Percentiles rank a stretch among this genome's conserved stretches.
Conservation (phyloP, 2,329 filamentous ascomycete genomes). For the Beauveria medogensis region DNA sequence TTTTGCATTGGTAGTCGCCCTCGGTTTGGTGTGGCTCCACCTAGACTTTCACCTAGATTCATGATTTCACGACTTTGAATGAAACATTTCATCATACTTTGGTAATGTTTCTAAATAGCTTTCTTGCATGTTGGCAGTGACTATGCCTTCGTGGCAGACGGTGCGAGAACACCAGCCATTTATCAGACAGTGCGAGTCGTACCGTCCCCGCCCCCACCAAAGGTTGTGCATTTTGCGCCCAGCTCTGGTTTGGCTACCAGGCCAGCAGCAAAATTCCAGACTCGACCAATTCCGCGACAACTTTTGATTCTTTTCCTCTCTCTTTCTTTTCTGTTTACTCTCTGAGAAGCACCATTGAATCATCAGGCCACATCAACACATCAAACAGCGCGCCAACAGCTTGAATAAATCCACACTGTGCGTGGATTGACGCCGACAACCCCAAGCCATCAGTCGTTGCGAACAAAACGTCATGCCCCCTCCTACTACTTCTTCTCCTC, state of each 20-base stretch:
- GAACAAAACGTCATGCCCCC: background rate
- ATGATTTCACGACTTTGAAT: background rate
- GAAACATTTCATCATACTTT: background rate
- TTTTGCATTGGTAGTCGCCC: background rate
- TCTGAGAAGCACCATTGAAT: too few relatives aligned
- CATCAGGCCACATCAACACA: background rate
- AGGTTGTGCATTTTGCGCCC: background rate
- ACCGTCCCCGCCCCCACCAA: constrained; percentile 15
- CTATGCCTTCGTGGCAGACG: background rate
- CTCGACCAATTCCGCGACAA: background rate
- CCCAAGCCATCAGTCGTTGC: background rate
- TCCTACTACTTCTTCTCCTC: constrained; percentile 18
- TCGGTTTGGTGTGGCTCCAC: background rate
- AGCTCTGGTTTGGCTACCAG: background rate
- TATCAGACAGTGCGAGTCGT: background rate
- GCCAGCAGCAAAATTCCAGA: background rate
- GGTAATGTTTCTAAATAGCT: background rate
- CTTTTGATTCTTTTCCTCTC: background rate
- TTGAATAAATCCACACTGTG: too few relatives aligned
- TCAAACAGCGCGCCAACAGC: background rate
- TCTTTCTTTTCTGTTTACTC: background rate
- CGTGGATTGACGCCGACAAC: too few relatives aligned
- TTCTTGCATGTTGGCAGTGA: background rate
- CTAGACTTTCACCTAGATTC: background rate
- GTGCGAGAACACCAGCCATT: background rate